Base-by-base conservation (phyloP, 331 rosid species). In the Stylosanthes scabra region DNA sequence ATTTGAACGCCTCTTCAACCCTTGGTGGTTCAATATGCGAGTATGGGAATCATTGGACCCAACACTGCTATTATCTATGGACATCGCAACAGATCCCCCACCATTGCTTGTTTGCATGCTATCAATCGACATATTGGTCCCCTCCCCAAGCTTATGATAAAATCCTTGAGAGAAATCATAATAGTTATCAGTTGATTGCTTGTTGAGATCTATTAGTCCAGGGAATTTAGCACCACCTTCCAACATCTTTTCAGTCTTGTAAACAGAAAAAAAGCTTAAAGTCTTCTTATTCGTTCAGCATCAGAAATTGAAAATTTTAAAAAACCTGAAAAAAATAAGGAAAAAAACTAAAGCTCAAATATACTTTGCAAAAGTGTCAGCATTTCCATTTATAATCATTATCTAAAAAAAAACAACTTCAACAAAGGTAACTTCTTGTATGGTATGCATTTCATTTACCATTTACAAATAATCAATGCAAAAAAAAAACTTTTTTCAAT, bases 11-110 rank as follows among this genome's bases (percentile, higher is more conserved):
- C 89, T 75, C 47, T 68, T n/a, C 76, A 86, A 57, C 27, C 94
- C 91, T 64, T 80, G 94, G 79, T 88, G 94, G 57, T 86, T 78
- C 86, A 88, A 79, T 10, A 52, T 68, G 62, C 76, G 92, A 47
- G 95, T 89, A 63, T 85, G 88, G 56, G 95, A 89, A 68, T 87
- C 92, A 63, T 85, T 89, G 59, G 95, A 89, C 34, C 88, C 92
- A 16, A 89, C 95, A 54, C 95, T 89, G 83, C 91, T 89, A 70
- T 85, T 89, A 66, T 81, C 90, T 49, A 89, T 46, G 61, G 95
- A 89, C 95, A 89, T 89, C 13, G 91, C 95, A 52, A 87, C 91
- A 60, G 95, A 89, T 61, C 92, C 95, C 63, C 95, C 91, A 54
- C 86, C 95, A 1, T 83, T 83, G 72, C 87, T 87, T 8, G 88